These are phyloP conservation scores for Botryotinia narcissicola DNA, from an alignment of 2,329 filamentous ascomycete species.

Conservation along the genomic window DNA sequence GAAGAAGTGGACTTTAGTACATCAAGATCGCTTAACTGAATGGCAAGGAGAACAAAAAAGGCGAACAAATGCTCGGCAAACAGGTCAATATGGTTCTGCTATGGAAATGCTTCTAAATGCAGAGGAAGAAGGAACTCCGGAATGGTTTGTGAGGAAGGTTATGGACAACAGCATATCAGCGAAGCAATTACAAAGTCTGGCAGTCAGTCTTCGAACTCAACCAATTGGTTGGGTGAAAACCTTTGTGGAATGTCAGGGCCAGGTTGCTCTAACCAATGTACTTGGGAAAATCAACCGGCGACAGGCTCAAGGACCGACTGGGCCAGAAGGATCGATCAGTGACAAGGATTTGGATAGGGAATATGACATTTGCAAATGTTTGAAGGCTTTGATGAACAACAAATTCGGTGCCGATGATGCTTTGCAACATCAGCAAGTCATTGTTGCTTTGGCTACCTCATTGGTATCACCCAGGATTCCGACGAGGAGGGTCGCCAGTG, in stretches of 20 bases:
- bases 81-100: slow-evolving; percentile 67
- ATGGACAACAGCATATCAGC: slow-evolving; percentile 93
- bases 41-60: slow-evolving; percentile 93
- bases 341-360: slow-evolving; percentile 71
- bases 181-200: slow-evolving; percentile 88
- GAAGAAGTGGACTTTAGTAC: slow-evolving; percentile 97
- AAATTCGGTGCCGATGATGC: slow-evolving; percentile 98
- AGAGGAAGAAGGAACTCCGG: slow-evolving; percentile 92
- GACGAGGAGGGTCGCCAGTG: slow-evolving; percentile 90
- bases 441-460: slow-evolving; percentile 81
- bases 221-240: slow-evolving; percentile 96
- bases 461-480: slow-evolving; percentile 85
- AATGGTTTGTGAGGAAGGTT: slow-evolving; percentile 96
- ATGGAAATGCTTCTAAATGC: slow-evolving; percentile 71
- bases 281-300: slow-evolving; percentile 91
- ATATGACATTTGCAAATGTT: slow-evolving; percentile 96
- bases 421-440: slow-evolving; percentile 81
- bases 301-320: slow-evolving; percentile 65
- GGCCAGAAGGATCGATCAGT: slow-evolving; percentile 49
- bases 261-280: slow-evolving; percentile 91
- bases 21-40: slow-evolving; percentile 91
- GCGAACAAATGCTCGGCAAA: slow-evolving; percentile 67
- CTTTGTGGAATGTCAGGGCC: slow-evolving; percentile 96
- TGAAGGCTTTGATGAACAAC: slow-evolving; percentile 99
- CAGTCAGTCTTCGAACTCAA: slow-evolving; percentile 92